These are phyloP conservation scores for Hypoxylon crocopeplum DNA, from an alignment of 495 filamentous ascomycete species.

Conservation along the genomic window DNA sequence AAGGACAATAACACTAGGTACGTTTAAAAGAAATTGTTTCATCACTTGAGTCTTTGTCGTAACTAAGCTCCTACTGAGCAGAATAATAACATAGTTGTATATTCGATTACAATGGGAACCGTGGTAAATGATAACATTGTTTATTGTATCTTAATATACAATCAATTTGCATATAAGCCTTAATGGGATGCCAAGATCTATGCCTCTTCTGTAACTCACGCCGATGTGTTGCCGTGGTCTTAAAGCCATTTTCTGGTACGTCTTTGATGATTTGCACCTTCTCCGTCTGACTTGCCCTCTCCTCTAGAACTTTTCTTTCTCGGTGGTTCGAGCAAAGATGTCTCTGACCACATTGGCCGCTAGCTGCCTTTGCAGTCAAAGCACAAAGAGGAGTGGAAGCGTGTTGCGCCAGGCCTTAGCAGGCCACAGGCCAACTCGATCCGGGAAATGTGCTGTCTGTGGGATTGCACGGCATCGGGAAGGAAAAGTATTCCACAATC, in stretches of 20 bases:
- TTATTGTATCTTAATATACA: too few relatives aligned
- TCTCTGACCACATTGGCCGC: neutral
- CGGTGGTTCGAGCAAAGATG: neutral
- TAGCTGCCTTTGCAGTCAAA: neutral
- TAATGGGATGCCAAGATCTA: too few relatives aligned
- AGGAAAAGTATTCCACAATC: neutral
- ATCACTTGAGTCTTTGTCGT: too few relatives aligned
- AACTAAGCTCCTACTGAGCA: too few relatives aligned
- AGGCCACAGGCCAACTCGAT: conserved; percentile 3
- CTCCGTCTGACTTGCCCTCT: neutral
- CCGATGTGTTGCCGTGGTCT: neutral
- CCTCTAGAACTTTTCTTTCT: neutral
- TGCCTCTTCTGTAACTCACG: too few relatives aligned
- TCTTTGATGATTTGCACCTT: neutral
- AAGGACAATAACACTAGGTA: too few relatives aligned
- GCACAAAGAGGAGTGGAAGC: neutral
- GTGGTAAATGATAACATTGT: too few relatives aligned
- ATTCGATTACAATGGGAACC: too few relatives aligned
- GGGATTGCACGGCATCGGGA: conserved; percentile 4
- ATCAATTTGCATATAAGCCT: too few relatives aligned
- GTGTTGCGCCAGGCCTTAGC: neutral
- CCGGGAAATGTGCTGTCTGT: conserved; percentile 20
- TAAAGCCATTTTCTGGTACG: neutral
- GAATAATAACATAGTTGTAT: too few relatives aligned
- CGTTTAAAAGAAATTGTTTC: too few relatives aligned